Conservation (phyloP, 192 early-diverging fungal genomes). For the Linnemannia schmuckeri region DNA sequence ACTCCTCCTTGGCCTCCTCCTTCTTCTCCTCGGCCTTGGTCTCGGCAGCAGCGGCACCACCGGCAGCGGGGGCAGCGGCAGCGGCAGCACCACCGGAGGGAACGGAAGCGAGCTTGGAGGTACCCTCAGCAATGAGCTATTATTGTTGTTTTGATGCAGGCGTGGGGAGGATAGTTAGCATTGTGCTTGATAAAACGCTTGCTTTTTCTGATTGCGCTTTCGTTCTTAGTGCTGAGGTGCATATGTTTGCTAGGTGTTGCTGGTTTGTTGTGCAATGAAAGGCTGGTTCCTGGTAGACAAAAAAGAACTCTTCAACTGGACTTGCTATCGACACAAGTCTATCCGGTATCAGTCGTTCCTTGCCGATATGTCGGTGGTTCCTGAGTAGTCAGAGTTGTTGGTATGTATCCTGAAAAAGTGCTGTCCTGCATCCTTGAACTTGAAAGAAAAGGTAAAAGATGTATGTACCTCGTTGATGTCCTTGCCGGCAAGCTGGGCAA, state of each 20-base stretch:
- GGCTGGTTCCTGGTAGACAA: too few relatives aligned
- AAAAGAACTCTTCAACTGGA: too few relatives aligned
- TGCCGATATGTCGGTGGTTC: neutral
- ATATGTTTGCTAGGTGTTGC: too few relatives aligned
- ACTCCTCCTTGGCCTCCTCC: slow-evolving; percentile 93
- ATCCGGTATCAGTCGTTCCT: too few relatives aligned
- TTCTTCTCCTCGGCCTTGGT: slow-evolving; percentile 77
- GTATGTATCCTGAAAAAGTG: too few relatives aligned
- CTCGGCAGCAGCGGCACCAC: slow-evolving; percentile 64
- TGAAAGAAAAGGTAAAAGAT: neutral
- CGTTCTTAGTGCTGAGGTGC: too few relatives aligned
- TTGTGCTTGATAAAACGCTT: neutral
- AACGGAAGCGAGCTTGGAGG: slow-evolving; percentile 93
- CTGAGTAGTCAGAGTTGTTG: neutral
- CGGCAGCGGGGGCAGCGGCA: slow-evolving; percentile 75
- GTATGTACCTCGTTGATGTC: slow-evolving; percentile 79
- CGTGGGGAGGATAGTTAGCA: too few relatives aligned
- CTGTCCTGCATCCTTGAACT: neutral
- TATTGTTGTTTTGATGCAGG: neutral
- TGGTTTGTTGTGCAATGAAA: too few relatives aligned
- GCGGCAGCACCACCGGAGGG: slow-evolving; percentile 91
- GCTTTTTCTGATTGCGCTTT: neutral
- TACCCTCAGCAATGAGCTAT: slow-evolving; percentile 92
- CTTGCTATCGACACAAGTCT: too few relatives aligned
- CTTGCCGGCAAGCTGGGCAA: slow-evolving; percentile 91